A percentile compares a stretch with the other conserved stretches of the same genome.
Conservation (phyloP, 495 filamentous ascomycete species). For the Annulohypoxylon maeteangense region DNA sequence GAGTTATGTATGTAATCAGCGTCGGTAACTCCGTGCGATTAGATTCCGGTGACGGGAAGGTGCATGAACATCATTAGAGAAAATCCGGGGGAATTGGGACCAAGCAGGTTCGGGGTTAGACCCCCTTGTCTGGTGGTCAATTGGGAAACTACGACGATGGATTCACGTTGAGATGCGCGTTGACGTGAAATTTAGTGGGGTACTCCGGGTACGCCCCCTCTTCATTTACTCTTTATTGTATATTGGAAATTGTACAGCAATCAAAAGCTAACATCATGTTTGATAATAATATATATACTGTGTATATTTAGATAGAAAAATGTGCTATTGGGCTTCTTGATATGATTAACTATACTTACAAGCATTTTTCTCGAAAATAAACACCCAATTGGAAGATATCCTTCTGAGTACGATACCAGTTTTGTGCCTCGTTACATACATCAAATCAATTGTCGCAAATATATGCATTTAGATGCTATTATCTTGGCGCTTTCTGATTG, state of each 20-base stretch:
- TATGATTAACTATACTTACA: too few relatives aligned
- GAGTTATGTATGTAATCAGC: too few relatives aligned
- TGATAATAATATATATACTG: neutral
- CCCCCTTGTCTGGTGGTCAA: neutral
- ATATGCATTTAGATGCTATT: slow-evolving; percentile 5
- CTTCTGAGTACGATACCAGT: neutral
- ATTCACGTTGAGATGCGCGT: slow-evolving; percentile 1
- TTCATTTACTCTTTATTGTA: neutral
- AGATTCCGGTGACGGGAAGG: neutral
- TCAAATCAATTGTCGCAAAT: slow-evolving; percentile 30
- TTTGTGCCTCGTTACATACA: neutral
- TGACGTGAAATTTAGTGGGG: slow-evolving; percentile 4
- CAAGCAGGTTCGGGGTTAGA: slow-evolving; percentile 1
- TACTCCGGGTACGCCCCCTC: too few relatives aligned
- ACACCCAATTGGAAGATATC: neutral
- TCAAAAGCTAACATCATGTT: neutral
- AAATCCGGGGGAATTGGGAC: slow-evolving; percentile 4
- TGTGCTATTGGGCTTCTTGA: too few relatives aligned
- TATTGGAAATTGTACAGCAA: neutral
- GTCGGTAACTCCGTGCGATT: neutral
- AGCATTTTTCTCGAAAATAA: neutral
- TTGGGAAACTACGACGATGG: slow-evolving; percentile 25
- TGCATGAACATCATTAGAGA: neutral
- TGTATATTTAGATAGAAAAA: too few relatives aligned
- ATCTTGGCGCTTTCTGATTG: neutral